Evolutionary conservation across 108 stramenopile species (phyloP), one percentile per base, ranked within the genome.

Genomic region (Skeletonema grethae): DNA sequence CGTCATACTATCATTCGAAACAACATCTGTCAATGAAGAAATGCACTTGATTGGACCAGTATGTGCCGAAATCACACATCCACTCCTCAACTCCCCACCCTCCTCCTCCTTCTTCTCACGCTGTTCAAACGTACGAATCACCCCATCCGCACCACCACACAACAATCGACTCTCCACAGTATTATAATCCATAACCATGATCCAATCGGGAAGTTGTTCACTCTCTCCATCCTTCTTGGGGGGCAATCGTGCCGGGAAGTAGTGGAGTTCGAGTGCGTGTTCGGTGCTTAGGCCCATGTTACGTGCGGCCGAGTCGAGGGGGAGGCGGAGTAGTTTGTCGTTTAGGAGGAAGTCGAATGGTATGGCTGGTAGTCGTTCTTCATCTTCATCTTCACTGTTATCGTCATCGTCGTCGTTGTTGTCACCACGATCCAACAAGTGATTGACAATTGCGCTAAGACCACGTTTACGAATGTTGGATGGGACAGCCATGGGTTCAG

Each of bases 331-430:
- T 30, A 95, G 72, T 61, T 85, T 77, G 31, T 87, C 80, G 41
- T 82, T 84, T 9, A 95, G 61, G 29, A 95, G 72, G 70, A 95
- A 95, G 63, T 95, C 94, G 73, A 95, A 95, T 35, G 85, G 73
- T 2, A 90, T 72, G 10, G 85, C 61, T 15, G 87, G 86, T 28
- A 87, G 63, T 61, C 68, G 73, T 8, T 62, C 68, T 0, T 79
- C 74, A 38, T 78, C 71, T 7, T 76, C 82, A 29, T 72, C 64
- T 34, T 86, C 81, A 29, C 69, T 59, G 39, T 84, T 75, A 31
- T 70, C 25, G 22, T 67, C 65, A 32, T 69, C 67, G 30, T 73
- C 74, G 5, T 50, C 53, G n/a, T 81, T 77, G 35, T 82, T 67
- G 24, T 86, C 77, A 32, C 65, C 72, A 15, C 84, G 71, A 68